Percentiles rank a stretch among this genome's conserved stretches.
Evolutionary conservation across 2,329 filamentous ascomycete species (phyloP).

Genomic region (Colletotrichum nymphaeae): DNA sequence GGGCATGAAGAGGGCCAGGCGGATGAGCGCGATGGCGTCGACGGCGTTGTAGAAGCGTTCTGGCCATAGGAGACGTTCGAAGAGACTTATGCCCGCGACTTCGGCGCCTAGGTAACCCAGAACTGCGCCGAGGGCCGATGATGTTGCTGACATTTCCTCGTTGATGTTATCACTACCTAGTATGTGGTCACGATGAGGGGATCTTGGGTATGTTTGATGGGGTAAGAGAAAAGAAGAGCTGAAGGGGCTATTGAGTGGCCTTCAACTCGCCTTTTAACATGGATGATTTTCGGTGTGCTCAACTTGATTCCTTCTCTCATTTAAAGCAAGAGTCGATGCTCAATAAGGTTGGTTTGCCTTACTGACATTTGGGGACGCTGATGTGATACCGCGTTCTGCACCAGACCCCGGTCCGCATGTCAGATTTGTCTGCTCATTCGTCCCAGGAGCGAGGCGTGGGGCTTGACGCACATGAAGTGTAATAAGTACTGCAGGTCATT

Average conservation of each 20-base stretch:
- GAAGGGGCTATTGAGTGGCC: background rate
- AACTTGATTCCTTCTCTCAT: background rate
- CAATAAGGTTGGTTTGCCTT: background rate
- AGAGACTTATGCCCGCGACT: conserved; percentile 31
- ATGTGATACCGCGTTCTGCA: background rate
- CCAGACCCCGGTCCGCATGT: background rate
- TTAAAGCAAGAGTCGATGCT: background rate
- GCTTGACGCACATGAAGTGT: background rate
- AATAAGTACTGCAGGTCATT: background rate
- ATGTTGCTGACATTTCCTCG: background rate
- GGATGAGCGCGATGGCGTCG: background rate
- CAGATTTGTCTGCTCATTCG: background rate
- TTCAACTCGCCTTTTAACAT: background rate
- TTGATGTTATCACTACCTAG: background rate
- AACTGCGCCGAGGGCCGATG: conserved; percentile 4
- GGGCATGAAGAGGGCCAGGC: conserved; percentile 33
- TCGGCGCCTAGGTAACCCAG: conserved; percentile 39
- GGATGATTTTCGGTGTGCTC: background rate
- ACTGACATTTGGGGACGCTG: background rate
- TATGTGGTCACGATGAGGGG: background rate
- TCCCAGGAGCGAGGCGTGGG: background rate
- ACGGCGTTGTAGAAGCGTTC: conserved; percentile 36
- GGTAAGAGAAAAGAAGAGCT: background rate
- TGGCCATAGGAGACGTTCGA: conserved; percentile 38
- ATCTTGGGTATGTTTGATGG: background rate